phyloP scores from a whole-genome alignment of 768 basidiomycete species.

The Hericium rajendrae region DNA sequence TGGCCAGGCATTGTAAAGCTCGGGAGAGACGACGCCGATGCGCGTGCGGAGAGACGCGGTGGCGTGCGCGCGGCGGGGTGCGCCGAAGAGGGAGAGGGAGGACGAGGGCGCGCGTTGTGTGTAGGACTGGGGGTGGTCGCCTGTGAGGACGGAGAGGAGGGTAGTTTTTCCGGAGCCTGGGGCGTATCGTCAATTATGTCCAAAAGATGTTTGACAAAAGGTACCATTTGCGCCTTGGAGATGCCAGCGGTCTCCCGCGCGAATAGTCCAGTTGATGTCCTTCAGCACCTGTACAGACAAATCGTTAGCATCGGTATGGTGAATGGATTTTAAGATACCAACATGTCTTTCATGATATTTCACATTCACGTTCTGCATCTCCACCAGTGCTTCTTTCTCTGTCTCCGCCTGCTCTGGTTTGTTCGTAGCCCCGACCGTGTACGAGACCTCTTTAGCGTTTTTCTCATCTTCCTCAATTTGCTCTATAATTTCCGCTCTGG shows the following conservation, averaged over 20 bases:
- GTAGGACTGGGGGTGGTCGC: slow-evolving; percentile 94
- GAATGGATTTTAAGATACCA: background rate
- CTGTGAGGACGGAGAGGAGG: slow-evolving; percentile 78
- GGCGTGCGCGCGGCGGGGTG: slow-evolving; percentile 53
- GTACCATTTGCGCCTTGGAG: slow-evolving; percentile 82
- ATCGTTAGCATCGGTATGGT: background rate
- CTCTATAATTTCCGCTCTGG: slow-evolving; percentile 33
- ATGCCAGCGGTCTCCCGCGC: slow-evolving; percentile 80
- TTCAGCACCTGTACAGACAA: slow-evolving; percentile 51
- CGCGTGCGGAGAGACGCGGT: slow-evolving; percentile 56
- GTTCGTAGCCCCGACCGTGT: background rate
- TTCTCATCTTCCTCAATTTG: background rate
- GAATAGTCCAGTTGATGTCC: slow-evolving; percentile 74
- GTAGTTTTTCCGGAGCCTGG: slow-evolving; percentile 93
- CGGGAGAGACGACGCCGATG: slow-evolving; percentile 80
- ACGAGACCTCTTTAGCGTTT: background rate
- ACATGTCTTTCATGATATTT: slow-evolving; percentile 6
- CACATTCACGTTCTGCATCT: slow-evolving; percentile 50
- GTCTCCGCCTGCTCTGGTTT: background rate
- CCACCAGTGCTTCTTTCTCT: slow-evolving; percentile 37
- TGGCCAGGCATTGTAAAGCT: slow-evolving; percentile 88
- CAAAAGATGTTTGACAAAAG: background rate
- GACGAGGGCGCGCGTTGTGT: slow-evolving; percentile 39
- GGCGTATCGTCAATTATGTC: background rate
- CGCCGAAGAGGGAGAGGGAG: slow-evolving; percentile 47